Percentiles rank a stretch among this genome's conserved stretches.
These are phyloP conservation scores for Davidsoniella virescens DNA, from an alignment of 2,329 filamentous ascomycete genomes.

Conservation along the genomic window DNA sequence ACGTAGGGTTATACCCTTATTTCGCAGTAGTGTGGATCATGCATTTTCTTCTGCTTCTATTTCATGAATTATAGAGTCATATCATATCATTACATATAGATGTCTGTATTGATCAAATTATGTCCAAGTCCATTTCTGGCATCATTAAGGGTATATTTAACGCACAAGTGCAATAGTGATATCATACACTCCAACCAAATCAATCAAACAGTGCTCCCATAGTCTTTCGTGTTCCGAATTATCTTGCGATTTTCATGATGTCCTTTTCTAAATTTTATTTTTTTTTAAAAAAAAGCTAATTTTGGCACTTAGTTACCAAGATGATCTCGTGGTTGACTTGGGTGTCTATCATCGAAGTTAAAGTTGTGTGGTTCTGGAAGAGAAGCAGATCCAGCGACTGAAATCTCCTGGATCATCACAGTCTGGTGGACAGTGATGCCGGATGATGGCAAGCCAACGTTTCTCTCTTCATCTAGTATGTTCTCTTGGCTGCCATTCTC, in stretches of 20 bases:
- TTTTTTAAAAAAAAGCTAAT: too few relatives aligned
- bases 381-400: background rate
- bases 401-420: conserved; percentile 6
- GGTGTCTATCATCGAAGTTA: conserved; percentile 1
- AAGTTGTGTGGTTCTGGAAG: background rate
- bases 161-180: background rate
- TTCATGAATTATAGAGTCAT: too few relatives aligned
- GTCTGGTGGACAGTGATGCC: conserved; percentile 10
- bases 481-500: conserved; percentile 2
- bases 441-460: background rate
- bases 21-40: background rate
- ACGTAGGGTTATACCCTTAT: background rate
- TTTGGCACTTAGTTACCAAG: background rate
- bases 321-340: conserved; percentile 6
- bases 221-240: background rate
- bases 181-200: conserved; percentile 1
- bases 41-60: background rate
- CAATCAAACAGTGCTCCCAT: background rate
- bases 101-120: background rate
- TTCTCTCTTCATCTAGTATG: conserved; percentile 6
- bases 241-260: background rate
- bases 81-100: background rate
- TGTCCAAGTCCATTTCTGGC: too few relatives aligned
- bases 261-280: too few relatives aligned
- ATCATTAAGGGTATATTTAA: conserved; percentile 4